Base-by-base conservation (phyloP, 352 stramenopile species). In the Pythium pyrilobum region DNA sequence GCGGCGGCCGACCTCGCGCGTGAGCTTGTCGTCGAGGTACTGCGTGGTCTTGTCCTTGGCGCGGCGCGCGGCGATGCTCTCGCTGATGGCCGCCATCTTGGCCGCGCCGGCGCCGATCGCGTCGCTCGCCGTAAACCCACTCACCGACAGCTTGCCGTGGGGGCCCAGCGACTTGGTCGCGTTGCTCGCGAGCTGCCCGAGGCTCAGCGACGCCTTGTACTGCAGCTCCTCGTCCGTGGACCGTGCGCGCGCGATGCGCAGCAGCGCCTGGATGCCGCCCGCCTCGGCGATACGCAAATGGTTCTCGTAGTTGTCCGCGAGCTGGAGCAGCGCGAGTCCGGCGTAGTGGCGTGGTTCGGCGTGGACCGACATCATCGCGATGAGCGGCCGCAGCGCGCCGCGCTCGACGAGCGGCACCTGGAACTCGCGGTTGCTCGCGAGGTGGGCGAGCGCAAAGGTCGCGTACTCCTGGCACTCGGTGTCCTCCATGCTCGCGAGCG, bases 291-390 rank as follows among this genome's bases (percentile, higher is more conserved):
- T 98, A 27, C 80, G 81, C 37, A 98, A 52, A 64, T 99, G 96
- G 69, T 98, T 98, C 64, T 98, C 90, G 66, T 98, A 98, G 64
- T 99, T 99, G 70, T 99, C 95, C 12, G 95, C 94, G 33, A 98
- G 79, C 66, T 98, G 98, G 29, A 99, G 80, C n/a, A 99, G 73
- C 38, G 96, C 96, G 12, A 98, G 71, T 2, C 92, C 92, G 25
- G 96, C 96, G 69, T 98, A 99, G 65, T 98, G 91, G 10, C 92
- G 80, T 18, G 92, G 89, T 60, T 98, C 89, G 4, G 90, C 85
- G 54, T 98, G 88, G 18, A 92, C 87, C 28, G 84, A 87, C 79
- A 99, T 97, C 85, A 99, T 98, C 1, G 88, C 87, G 37, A 98
- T 96, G 5, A 98, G 66, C n/a, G 95, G 94, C 24, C 85, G 79